phyloP scores from a whole-genome alignment of 2,329 filamentous ascomycete species.

The Aphanocladium album region DNA sequence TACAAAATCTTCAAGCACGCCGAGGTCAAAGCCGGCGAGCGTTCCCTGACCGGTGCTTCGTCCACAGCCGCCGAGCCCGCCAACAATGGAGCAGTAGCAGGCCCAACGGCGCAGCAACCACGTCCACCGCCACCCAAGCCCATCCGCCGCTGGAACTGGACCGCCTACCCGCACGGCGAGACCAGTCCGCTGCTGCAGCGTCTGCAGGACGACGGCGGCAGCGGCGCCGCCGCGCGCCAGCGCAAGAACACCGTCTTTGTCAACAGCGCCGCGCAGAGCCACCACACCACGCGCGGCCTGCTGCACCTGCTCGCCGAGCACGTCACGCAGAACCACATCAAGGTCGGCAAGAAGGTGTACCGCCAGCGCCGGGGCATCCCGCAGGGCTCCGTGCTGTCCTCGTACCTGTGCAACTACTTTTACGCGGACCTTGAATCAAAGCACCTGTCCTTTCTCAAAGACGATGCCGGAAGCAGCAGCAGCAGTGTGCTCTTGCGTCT shows the following conservation, averaged over 20 bases:
- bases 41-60: slow-evolving; percentile 15
- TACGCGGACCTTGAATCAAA: slow-evolving; percentile 80
- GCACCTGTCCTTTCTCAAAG: slow-evolving; percentile 59
- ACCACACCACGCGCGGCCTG: slow-evolving; percentile 54
- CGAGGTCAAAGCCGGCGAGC: slow-evolving; percentile 55
- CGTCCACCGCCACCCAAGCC: slow-evolving; percentile 31
- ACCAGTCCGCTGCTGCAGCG: slow-evolving; percentile 39
- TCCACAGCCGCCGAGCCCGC: slow-evolving; percentile 14
- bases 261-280: slow-evolving; percentile 56
- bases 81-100: too few relatives aligned
- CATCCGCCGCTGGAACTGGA: slow-evolving; percentile 47
- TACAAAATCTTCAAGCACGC: slow-evolving; percentile 74
- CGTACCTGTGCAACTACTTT: slow-evolving; percentile 88
- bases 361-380: slow-evolving; percentile 86
- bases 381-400: slow-evolving; percentile 85
- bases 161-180: slow-evolving; percentile 41
- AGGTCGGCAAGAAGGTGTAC: slow-evolving; percentile 83
- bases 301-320: slow-evolving; percentile 72
- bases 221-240: slow-evolving; percentile 26
- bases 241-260: slow-evolving; percentile 73
- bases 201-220: slow-evolving; percentile 30
- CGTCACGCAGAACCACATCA: slow-evolving; percentile 78
- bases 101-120: too few relatives aligned
- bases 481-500: slow-evolving; percentile 67
- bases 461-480: not conserved